These are phyloP conservation scores for Aspergillus egyptiacus DNA, from an alignment of 495 filamentous ascomycete species.

Conservation along the genomic window DNA sequence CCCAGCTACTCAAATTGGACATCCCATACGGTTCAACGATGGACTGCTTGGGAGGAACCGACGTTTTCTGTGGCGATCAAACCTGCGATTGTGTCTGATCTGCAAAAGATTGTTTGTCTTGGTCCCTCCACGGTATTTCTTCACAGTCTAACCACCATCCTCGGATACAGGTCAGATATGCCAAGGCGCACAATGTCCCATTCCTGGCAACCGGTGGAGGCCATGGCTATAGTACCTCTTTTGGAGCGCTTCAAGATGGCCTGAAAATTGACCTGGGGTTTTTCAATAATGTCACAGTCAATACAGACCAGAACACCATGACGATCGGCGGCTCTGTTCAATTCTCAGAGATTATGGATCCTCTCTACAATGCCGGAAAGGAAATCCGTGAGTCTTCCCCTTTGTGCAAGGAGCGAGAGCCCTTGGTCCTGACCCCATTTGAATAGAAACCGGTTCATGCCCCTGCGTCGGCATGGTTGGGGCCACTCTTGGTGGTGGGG, in stretches of 20 bases:
- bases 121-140: no score
- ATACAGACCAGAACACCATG: slow-evolving; percentile 5
- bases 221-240: slow-evolving; percentile 22
- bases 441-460: slow-evolving; percentile 19
- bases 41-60: no score
- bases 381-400: slow-evolving; percentile 24
- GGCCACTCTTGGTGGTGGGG: slow-evolving; percentile 36
- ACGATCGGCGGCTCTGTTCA: slow-evolving; percentile 20
- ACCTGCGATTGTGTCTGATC: no score
- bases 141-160: no score
- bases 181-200: slow-evolving; percentile 20
- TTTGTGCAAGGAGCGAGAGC: no score
- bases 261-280: slow-evolving; percentile 29
- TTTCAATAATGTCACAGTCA: slow-evolving; percentile 21
- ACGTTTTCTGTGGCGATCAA: no score
- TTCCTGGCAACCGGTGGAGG: slow-evolving; percentile 33
- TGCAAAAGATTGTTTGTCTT: no score
- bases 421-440: slow-evolving; percentile 3
- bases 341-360: slow-evolving; percentile 18
- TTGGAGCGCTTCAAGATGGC: slow-evolving; percentile 17
- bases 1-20: no score
- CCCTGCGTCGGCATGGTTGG: slow-evolving; percentile 29
- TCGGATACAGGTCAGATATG: neutral
- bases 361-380: slow-evolving; percentile 24
- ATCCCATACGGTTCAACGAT: no score